A percentile compares a stretch with the other conserved stretches of the same genome.
phyloP scores from a whole-genome alignment of 2,329 filamentous ascomycete species.

The Neonectria neomacrospora region DNA sequence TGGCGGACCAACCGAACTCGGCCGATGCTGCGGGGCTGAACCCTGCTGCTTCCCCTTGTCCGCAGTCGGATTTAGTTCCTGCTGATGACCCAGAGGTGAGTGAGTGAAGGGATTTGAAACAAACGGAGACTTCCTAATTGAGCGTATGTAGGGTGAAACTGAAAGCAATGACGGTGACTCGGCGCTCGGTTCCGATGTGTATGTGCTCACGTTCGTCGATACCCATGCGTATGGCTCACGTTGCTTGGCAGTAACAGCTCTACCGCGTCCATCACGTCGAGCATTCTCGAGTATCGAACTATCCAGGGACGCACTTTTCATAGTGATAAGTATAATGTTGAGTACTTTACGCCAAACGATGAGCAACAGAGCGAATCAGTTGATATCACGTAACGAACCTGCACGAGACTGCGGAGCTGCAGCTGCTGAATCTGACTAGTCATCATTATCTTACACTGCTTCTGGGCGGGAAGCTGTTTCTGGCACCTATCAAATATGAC shows the following conservation, averaged over 20 bases:
- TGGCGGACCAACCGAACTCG: neutral
- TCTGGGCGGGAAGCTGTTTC: conserved; percentile 2
- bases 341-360: neutral
- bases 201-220: neutral
- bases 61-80: neutral
- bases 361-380: conserved; percentile 3
- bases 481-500: neutral
- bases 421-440: neutral
- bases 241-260: neutral
- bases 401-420: neutral
- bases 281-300: conserved; percentile 5
- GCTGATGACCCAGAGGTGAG: neutral
- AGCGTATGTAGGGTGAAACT: neutral
- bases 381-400: conserved; percentile 3
- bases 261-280: conserved; percentile 4
- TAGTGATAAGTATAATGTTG: neutral
- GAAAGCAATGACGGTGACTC: neutral
- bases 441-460: conserved; percentile 1
- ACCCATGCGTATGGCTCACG: too few relatives aligned
- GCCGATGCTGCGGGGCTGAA: neutral
- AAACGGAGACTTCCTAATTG: neutral
- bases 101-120: neutral
- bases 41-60: neutral
- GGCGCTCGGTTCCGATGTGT: neutral
- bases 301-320: conserved; percentile 8